phyloP scores from a whole-genome alignment of 1,284 basidiomycete genomes.

The Ustilago xerochloae region DNA sequence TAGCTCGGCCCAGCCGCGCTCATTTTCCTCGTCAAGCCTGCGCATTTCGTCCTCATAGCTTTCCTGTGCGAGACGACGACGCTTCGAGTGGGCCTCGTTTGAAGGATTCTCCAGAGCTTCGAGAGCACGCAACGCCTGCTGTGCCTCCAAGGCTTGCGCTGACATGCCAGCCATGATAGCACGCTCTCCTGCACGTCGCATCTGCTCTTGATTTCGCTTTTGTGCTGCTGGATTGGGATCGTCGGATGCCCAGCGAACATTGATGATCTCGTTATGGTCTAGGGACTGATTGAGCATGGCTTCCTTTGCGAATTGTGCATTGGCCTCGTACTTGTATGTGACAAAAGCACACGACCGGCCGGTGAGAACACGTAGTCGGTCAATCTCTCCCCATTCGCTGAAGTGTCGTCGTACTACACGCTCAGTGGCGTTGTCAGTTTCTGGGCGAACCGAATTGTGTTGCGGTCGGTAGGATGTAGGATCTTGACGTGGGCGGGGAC shows the following conservation, averaged over 20 bases:
- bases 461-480: slow-evolving; percentile 45
- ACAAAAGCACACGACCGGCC: slow-evolving; percentile 97
- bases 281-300: slow-evolving; percentile 98
- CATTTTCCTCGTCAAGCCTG: slow-evolving; percentile 63
- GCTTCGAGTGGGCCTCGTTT: slow-evolving; percentile 44
- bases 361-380: slow-evolving; percentile 89
- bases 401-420: slow-evolving; percentile 76
- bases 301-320: slow-evolving; percentile 96
- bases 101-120: slow-evolving; percentile 44
- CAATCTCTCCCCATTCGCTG: slow-evolving; percentile 96
- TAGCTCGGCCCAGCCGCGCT: slow-evolving; percentile 59
- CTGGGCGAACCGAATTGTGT: slow-evolving; percentile 46
- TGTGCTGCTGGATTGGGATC: slow-evolving; percentile 61
- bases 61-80: slow-evolving; percentile 39
- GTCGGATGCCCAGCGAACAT: slow-evolving; percentile 70
- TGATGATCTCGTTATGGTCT: slow-evolving; percentile 96
- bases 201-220: slow-evolving; percentile 49
- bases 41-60: slow-evolving; percentile 55
- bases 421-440: slow-evolving; percentile 53
- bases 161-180: slow-evolving; percentile 58
- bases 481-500: slow-evolving; percentile 27
- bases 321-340: slow-evolving; percentile 85
- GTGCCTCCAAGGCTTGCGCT: slow-evolving; percentile 46
- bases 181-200: slow-evolving; percentile 48
- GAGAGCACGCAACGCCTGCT: slow-evolving; percentile 41